Percentiles rank a stretch among this genome's conserved stretches.
Evolutionary conservation across 2,329 filamentous ascomycete species (phyloP).

Genomic region (Botrytis fabae): DNA sequence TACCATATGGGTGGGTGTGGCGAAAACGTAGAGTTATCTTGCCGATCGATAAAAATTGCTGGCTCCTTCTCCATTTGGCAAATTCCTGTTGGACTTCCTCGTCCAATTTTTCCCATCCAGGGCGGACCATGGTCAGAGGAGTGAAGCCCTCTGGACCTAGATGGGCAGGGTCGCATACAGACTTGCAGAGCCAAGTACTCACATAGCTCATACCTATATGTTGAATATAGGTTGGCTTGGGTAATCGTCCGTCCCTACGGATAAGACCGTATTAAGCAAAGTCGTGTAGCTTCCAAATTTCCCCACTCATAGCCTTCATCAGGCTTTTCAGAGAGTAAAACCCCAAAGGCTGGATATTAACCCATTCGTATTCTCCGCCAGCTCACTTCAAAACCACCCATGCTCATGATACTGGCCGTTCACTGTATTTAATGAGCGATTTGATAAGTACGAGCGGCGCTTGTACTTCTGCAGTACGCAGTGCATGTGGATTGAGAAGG

Average conservation of each 20-base stretch:
- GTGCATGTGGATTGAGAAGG: slow-evolving; percentile 45
- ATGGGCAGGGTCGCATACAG: not conserved
- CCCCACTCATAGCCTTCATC: not conserved
- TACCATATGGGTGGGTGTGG: not conserved
- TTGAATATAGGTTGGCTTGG: not conserved
- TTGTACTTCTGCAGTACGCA: slow-evolving; percentile 49
- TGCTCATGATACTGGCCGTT: slow-evolving; percentile 22
- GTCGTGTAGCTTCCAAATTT: not conserved
- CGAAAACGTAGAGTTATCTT: not conserved
- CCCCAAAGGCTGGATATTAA: not conserved
- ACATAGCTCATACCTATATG: not conserved
- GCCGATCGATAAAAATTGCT: not conserved
- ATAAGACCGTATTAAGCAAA: not conserved
- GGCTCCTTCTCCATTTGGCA: not conserved
- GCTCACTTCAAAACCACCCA: not conserved
- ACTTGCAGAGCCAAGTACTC: accelerated
- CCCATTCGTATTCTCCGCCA: not conserved
- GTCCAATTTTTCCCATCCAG: not conserved
- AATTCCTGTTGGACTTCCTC: not conserved
- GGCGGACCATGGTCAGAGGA: not conserved
- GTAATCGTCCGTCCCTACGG: not conserved
- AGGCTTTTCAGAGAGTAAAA: not conserved
- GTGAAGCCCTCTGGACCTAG: not conserved
- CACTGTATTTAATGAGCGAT: slow-evolving; percentile 43
- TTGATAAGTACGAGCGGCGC: slow-evolving; percentile 44